Conservation (phyloP, 2,329 filamentous ascomycete genomes). For the Samsoniella hepiali region DNA sequence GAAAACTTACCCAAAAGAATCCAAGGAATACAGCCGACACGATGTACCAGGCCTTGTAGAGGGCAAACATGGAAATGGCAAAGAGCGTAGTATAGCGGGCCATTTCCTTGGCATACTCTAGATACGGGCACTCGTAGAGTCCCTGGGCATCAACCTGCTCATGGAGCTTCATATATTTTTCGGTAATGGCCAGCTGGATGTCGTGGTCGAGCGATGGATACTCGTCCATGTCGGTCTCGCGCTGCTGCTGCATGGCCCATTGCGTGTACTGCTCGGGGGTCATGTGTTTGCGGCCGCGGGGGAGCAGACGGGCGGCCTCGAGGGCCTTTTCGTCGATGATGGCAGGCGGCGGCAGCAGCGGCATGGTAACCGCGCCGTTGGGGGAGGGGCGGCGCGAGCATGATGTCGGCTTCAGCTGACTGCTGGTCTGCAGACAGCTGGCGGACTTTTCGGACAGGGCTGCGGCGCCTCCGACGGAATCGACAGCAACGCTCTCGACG, state of each 20-base stretch:
- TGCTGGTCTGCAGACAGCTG: slow-evolving; percentile 10
- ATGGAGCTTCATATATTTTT: slow-evolving; percentile 56
- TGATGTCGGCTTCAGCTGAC: slow-evolving; percentile 3
- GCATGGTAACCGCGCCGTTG: background rate
- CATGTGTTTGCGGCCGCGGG: slow-evolving; percentile 14
- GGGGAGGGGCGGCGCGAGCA: slow-evolving; percentile 13
- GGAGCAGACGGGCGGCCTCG: slow-evolving; percentile 8
- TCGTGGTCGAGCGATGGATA: slow-evolving; percentile 53
- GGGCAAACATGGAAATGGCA: slow-evolving; percentile 40
- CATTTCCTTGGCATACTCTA: slow-evolving; percentile 56
- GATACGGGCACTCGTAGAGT: slow-evolving; percentile 56
- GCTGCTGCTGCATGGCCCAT: slow-evolving; percentile 34
- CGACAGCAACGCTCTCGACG: background rate
- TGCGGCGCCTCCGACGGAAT: background rate
- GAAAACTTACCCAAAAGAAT: slow-evolving; percentile 52
- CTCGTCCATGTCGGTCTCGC: slow-evolving; percentile 32
- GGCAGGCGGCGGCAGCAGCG: background rate
- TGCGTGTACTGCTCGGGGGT: slow-evolving; percentile 32
- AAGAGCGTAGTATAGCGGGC: slow-evolving; percentile 54
- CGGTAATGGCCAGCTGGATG: slow-evolving; percentile 53
- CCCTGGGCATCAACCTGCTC: slow-evolving; percentile 52
- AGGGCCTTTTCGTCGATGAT: slow-evolving; percentile 2
- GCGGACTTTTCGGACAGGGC: background rate
- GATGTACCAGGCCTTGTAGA: slow-evolving; percentile 53
- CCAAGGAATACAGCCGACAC: slow-evolving; percentile 58